Conservation (phyloP, 805 yeast genomes). For the Candida railenensis region DNA sequence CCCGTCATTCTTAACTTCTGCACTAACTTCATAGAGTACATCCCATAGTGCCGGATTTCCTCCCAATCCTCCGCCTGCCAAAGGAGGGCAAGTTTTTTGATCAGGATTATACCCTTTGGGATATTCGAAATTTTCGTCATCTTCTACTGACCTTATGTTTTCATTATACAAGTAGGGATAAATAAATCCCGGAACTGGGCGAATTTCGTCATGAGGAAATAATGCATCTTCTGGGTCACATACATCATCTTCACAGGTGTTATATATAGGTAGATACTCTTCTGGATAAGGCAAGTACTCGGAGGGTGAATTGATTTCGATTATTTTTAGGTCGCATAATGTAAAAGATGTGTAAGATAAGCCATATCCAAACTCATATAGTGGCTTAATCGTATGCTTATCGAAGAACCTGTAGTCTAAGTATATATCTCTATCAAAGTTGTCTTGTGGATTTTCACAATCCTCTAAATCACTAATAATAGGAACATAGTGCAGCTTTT, state of each 20-base stretch:
- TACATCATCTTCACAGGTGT: conserved; percentile 44
- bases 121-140: conserved; percentile 36
- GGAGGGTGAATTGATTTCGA: conserved; percentile 41
- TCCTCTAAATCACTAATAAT: conserved; percentile 36
- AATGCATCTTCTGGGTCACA: conserved; percentile 55
- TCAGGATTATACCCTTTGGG: conserved; percentile 38
- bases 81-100: conserved; percentile 33
- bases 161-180: conserved; percentile 51
- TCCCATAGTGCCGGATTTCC: conserved; percentile 65
- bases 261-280: conserved; percentile 43
- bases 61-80: conserved; percentile 53
- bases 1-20: conserved; percentile 49
- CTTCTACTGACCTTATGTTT: conserved; percentile 31
- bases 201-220: conserved; percentile 51
- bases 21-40: conserved; percentile 44
- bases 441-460: conserved; percentile 37
- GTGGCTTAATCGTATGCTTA: conserved; percentile 52
- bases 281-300: conserved; percentile 47
- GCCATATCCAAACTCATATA: conserved; percentile 65
- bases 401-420: conserved; percentile 61
- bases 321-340: conserved; percentile 35
- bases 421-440: conserved; percentile 47
- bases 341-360: conserved; percentile 51
- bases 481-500: conserved; percentile 46
- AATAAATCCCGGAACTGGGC: conserved; percentile 54